Conservation (phyloP, 345 rosid species). For the Litchi chinensis region DNA sequence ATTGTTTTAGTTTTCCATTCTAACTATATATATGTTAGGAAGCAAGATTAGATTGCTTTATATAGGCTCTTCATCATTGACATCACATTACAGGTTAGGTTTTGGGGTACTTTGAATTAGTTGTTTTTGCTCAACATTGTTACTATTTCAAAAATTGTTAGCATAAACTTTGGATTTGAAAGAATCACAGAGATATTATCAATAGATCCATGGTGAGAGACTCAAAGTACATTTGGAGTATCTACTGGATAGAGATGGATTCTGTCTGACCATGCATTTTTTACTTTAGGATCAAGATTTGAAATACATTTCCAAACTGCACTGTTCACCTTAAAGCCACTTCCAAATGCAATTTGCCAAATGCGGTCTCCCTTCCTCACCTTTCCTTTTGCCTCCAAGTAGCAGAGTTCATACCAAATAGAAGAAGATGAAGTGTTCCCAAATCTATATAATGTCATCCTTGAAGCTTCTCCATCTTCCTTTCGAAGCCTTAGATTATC, state of each 20-base stretch:
- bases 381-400: slow-evolving; percentile 59
- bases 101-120: neutral
- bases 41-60: neutral
- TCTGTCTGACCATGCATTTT: slow-evolving; percentile 63
- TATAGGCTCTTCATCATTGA: too few species aligned
- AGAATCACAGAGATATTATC: neutral
- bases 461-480: slow-evolving; percentile 66
- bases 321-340: slow-evolving; percentile 69
- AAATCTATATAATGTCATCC: slow-evolving; percentile 60
- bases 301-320: slow-evolving; percentile 66
- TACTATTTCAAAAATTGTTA: neutral
- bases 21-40: too few species aligned
- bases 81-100: too few species aligned
- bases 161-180: neutral
- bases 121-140: neutral
- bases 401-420: slow-evolving; percentile 72
- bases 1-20: too few species aligned
- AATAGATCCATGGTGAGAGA: neutral
- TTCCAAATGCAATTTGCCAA: slow-evolving; percentile 73
- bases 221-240: slow-evolving; percentile 9
- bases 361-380: slow-evolving; percentile 53
- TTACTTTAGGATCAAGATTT: slow-evolving; percentile 33
- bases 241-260: slow-evolving; percentile 51
- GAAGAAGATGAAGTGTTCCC: slow-evolving; percentile 75
- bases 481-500: slow-evolving; percentile 52